Percentiles rank a stretch among this genome's conserved stretches.
Conservation (phyloP, 2,329 filamentous ascomycete genomes). For the Fragosphaeria purpurea region DNA sequence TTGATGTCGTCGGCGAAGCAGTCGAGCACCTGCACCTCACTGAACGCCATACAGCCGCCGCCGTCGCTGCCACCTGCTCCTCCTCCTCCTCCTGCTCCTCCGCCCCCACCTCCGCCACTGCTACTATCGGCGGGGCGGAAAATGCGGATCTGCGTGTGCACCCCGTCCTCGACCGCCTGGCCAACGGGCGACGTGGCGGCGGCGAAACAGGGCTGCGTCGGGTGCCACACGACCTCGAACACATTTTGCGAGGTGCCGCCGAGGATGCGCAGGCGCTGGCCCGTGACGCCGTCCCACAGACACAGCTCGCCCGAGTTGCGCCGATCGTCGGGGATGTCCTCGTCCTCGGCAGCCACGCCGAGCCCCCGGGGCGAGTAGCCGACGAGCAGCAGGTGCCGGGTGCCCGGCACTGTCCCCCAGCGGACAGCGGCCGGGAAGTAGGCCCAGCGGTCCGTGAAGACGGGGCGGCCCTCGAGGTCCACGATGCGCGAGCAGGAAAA, state of each 20-base stretch:
- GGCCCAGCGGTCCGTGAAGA: slow-evolving; percentile 41
- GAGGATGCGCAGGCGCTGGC: slow-evolving; percentile 35
- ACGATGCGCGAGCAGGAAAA: slow-evolving; percentile 31
- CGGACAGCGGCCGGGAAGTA: slow-evolving; percentile 55
- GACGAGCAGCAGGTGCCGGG: slow-evolving; percentile 45
- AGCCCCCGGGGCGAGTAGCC: slow-evolving; percentile 53
- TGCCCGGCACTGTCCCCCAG: slow-evolving; percentile 40
- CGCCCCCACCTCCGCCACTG: too few species aligned
- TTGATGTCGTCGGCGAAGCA: slow-evolving; percentile 53
- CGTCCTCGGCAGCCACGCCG: slow-evolving; percentile 34
- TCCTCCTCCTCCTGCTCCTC: too few species aligned
- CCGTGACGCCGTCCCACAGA: slow-evolving; percentile 43
- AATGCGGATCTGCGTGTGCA: slow-evolving; percentile 48
- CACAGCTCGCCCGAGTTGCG: slow-evolving; percentile 49
- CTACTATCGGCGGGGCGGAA: slow-evolving; percentile 28
- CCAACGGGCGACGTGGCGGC: slow-evolving; percentile 47
- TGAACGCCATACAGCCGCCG: slow-evolving; percentile 26
- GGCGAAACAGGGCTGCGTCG: slow-evolving; percentile 40
- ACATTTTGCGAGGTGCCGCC: slow-evolving; percentile 48
- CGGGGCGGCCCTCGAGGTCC: slow-evolving; percentile 19
- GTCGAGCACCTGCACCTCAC: slow-evolving; percentile 44
- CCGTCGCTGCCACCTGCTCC: too few species aligned
- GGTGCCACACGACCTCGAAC: slow-evolving; percentile 57
- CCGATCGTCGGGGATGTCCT: slow-evolving; percentile 49
- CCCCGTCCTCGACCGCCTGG: slow-evolving; percentile 31